A percentile compares a stretch with the other conserved stretches of the same genome.
Evolutionary conservation across 2,329 filamentous ascomycete genomes (phyloP).

Genomic region (Eutypa lata): DNA sequence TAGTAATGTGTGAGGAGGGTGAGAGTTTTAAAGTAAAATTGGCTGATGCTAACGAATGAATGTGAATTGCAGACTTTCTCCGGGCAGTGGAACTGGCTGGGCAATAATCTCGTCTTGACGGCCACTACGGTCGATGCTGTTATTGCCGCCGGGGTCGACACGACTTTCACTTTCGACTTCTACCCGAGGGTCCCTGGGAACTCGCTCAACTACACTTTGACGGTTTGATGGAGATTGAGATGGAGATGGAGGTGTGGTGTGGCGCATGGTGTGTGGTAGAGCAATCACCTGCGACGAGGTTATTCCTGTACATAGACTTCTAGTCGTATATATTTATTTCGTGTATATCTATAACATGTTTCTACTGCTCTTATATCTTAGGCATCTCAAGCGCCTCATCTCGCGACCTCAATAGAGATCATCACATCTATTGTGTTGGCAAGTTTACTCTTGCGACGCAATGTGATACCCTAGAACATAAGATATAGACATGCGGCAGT

Average conservation of each 20-base stretch:
- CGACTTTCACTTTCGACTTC: conserved; percentile 53
- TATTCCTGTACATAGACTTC: neutral
- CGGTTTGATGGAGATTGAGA: conserved; percentile 6
- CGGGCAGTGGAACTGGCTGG: conserved; percentile 51
- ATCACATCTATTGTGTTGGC: no score
- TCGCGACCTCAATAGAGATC: no score
- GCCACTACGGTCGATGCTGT: conserved; percentile 43
- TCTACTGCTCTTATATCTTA: no score
- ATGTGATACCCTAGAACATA: no score
- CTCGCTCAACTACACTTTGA: conserved; percentile 44
- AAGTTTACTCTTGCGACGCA: no score
- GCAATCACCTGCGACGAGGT: no score
- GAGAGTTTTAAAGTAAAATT: no score
- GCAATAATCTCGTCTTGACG: conserved; percentile 42
- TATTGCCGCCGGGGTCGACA: conserved; percentile 38
- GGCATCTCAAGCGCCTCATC: no score
- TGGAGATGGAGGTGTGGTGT: neutral
- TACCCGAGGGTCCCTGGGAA: conserved; percentile 50
- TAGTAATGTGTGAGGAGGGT: no score
- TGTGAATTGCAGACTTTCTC: conserved; percentile 37
- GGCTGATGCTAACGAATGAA: neutral
- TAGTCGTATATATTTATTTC: no score
- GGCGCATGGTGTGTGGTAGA: neutral
- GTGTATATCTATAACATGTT: no score
- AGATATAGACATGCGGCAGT: no score